phyloP scores from a whole-genome alignment of 495 filamentous ascomycete genomes.

The Tuber borchii region DNA sequence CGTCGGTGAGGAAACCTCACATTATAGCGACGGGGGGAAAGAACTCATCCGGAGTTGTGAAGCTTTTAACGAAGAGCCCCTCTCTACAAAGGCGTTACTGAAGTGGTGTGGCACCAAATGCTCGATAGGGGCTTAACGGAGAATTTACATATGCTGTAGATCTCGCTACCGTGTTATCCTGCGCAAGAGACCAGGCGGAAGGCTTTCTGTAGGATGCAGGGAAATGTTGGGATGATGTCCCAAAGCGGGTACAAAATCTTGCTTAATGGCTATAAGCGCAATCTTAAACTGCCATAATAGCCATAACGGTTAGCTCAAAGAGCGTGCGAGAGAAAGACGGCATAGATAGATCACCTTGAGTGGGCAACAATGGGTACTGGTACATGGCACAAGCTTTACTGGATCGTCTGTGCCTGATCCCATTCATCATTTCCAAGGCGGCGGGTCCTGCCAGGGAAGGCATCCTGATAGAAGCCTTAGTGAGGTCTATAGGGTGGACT shows the following conservation, averaged over 20 bases:
- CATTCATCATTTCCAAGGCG: neutral
- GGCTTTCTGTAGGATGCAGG: neutral
- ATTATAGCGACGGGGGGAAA: neutral
- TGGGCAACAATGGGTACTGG: neutral
- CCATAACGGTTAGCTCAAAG: neutral
- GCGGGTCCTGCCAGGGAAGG: neutral
- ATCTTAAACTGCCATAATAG: neutral
- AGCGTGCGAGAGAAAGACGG: neutral
- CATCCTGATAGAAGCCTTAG: neutral
- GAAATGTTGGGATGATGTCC: neutral
- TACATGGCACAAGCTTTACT: neutral
- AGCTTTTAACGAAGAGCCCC: neutral
- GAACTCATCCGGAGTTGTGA: neutral
- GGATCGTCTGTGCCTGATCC: neutral
- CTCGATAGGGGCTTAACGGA: neutral
- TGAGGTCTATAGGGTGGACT: neutral
- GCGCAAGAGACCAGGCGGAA: neutral
- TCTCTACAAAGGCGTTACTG: neutral
- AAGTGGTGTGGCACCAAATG: neutral
- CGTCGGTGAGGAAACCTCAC: neutral
- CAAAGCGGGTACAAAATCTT: neutral
- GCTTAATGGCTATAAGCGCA: neutral
- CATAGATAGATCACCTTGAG: neutral
- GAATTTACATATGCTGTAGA: neutral
- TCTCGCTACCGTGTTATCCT: neutral